Base-by-base conservation (phyloP, 2,329 filamentous ascomycete species). In the Akanthomyces dipterigenus region DNA sequence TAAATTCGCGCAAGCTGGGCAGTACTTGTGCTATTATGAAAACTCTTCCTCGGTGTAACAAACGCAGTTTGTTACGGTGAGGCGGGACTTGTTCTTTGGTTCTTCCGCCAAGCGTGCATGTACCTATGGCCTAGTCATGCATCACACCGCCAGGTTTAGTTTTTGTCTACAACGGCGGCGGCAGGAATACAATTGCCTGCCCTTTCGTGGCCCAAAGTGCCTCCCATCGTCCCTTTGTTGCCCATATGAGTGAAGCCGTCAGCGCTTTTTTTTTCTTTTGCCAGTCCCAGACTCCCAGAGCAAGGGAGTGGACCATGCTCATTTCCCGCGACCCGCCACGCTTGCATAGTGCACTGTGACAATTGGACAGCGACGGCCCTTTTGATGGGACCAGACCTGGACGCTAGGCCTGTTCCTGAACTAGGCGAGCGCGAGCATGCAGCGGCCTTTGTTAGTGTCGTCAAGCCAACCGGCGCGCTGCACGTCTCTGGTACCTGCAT, bases 351-450 rank as follows among this genome's bases (percentile, higher is more conserved):
- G 4, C 24, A 5, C 11, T 1, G 0, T 6, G 9, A 9, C 22
- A 5, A 59, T 59, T 59, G 56, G 56, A 26, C 36, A 34, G 4
- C 18, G n/a, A 20, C 24, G 40, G 46, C 38, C n/a, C 48, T 51
- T 36, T 40, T 43, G 11, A 5, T 34, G 56, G 36, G 20, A 26
- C 48, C 38, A 36, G 36, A n/a, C n/a, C 46, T 38, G 22, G 12
- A 14, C 56, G 56, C 56, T 60, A 60, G 56, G 26, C 56, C 56
- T 60, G 56, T 60, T 60, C 56, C 56, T 60, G 56, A 45, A n/a
- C 55, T 48, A 43, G 24, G 14, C 38, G 24, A 46, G 43, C 1
- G 11, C 16, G 55, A 18, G 43, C 55, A 31, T 38, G 55, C 26
- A 34, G 12, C 22, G 3, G 18, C 38, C 24, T n/a, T 38, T 43